A percentile compares a stretch with the other conserved stretches of the same genome.
Conservation (phyloP, 805 yeast genomes). For the Lipomyces sp. region DNA sequence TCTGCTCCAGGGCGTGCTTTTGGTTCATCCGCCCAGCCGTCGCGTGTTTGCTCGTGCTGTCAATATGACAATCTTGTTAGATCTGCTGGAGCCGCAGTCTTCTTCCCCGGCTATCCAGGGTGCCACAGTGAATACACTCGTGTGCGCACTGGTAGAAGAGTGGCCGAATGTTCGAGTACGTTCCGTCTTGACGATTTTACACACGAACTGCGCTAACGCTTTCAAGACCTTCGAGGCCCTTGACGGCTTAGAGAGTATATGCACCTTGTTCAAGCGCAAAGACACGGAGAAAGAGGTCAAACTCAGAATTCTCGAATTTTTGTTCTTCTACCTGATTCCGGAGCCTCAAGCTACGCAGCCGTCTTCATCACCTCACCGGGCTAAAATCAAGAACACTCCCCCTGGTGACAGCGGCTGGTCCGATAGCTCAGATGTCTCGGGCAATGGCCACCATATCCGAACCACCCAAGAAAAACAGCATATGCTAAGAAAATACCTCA, state of each 20-base stretch:
- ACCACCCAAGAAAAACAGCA: slow-evolving; percentile 54
- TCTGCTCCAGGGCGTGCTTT: slow-evolving; percentile 62
- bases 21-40: slow-evolving; percentile 63
- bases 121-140: slow-evolving; percentile 58
- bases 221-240: slow-evolving; percentile 55
- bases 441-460: slow-evolving; percentile 17
- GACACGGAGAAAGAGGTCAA: slow-evolving; percentile 58
- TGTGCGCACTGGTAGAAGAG: slow-evolving; percentile 62
- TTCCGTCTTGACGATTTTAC: not conserved
- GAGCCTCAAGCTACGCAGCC: slow-evolving; percentile 49
- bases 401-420: not conserved
- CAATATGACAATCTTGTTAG: slow-evolving; percentile 49
- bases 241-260: slow-evolving; percentile 60
- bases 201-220: not conserved
- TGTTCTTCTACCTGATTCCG: slow-evolving; percentile 70
- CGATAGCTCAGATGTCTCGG: not conserved
- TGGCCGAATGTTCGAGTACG: slow-evolving; percentile 57
- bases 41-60: slow-evolving; percentile 51
- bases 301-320: slow-evolving; percentile 68
- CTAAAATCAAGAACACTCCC: not conserved
- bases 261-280: slow-evolving; percentile 51
- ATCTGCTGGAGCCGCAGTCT: slow-evolving; percentile 38
- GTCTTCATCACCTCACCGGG: slow-evolving; percentile 3
- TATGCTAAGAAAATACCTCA: slow-evolving; percentile 51
- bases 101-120: slow-evolving; percentile 43